Evolutionary conservation across 78 protist genomes (phyloP).

Genomic region (Cavenderia fasciculata): DNA sequence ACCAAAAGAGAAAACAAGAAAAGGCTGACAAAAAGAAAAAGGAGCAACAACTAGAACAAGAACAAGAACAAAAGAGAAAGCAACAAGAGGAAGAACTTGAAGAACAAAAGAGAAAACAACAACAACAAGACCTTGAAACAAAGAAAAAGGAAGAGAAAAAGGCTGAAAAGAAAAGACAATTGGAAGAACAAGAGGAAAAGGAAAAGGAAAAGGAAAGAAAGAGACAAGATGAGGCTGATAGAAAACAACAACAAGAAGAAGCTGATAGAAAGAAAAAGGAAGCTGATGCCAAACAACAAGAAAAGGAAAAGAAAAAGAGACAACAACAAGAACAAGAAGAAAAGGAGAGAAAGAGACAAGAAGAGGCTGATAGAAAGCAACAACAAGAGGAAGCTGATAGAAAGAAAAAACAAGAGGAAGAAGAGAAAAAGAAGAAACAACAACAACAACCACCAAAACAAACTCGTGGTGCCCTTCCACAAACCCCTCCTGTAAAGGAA

Average conservation of each 20-base stretch:
- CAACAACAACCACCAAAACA: no score
- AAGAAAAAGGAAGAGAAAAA: neutral
- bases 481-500: no score
- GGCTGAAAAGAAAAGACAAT: neutral
- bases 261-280: neutral
- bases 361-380: neutral
- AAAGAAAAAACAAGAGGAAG: conserved; percentile 5
- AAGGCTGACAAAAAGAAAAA: neutral
- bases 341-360: neutral
- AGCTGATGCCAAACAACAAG: neutral
- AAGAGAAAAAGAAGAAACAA: neutral
- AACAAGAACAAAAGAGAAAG: neutral
- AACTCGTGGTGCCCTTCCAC: neutral
- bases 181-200: neutral
- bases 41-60: neutral
- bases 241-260: neutral
- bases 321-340: conserved; percentile 26
- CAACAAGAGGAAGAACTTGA: conserved; percentile 3
- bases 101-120: neutral
- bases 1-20: neutral
- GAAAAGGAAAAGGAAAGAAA: neutral
- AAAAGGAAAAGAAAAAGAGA: neutral
- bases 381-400: neutral
- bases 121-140: neutral
- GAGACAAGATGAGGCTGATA: neutral